Conservation (phyloP, 345 rosid genomes). For the Brassica juncea region DNA sequence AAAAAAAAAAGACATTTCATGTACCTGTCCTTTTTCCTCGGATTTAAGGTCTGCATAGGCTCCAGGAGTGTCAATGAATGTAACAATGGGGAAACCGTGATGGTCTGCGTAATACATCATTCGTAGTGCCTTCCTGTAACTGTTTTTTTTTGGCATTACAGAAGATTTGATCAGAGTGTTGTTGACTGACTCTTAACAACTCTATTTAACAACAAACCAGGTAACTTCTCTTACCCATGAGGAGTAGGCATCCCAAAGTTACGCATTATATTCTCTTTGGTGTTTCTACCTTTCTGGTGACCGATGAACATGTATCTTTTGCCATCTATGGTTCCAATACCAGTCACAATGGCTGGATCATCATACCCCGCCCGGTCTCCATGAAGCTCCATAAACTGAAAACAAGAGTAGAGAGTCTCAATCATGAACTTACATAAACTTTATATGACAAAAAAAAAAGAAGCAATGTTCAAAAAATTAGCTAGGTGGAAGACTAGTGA, state of each 20-base stretch:
- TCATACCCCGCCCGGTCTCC: conserved; percentile 98
- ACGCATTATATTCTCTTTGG: conserved; percentile 90
- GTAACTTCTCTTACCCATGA: conserved; percentile 51
- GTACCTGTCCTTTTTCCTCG: conserved; percentile 79
- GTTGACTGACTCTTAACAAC: conserved; percentile 22
- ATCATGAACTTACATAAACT: background rate
- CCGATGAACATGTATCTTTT: conserved; percentile 89
- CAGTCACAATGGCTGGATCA: conserved; percentile 96
- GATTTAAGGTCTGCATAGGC: conserved; percentile 80
- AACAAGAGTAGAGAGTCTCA: conserved; percentile 23
- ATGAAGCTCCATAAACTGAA: conserved; percentile 95
- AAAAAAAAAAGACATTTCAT: background rate
- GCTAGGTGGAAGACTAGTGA: too few species aligned
- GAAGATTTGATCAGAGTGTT: conserved; percentile 11
- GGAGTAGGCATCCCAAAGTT: conserved; percentile 99
- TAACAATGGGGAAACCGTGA: conserved; percentile 79
- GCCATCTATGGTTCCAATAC: conserved; percentile 92
- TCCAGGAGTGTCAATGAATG: conserved; percentile 84
- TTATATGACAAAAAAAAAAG: too few species aligned
- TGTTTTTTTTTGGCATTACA: conserved; percentile 40
- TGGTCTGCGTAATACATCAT: conserved; percentile 90
- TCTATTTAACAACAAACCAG: background rate
- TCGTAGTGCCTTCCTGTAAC: conserved; percentile 85
- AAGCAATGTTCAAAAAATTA: too few species aligned
- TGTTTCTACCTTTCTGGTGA: conserved; percentile 98